phyloP scores from a whole-genome alignment of 805 yeast genomes.

The Candida yuanshanica region DNA sequence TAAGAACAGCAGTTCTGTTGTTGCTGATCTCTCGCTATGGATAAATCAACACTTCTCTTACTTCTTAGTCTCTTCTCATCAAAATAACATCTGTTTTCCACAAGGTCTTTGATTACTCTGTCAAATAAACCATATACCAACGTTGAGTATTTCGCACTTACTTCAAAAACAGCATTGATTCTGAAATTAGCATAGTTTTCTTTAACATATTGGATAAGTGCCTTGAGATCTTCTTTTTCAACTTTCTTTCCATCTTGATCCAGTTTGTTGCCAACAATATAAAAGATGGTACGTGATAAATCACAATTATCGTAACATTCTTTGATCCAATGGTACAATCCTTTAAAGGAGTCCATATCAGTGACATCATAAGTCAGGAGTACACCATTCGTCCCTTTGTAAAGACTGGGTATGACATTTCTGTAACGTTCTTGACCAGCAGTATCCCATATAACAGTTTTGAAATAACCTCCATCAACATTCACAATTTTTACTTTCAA shows the following conservation, averaged over 20 bases:
- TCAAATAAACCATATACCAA: constrained; percentile 34
- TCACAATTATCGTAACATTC: constrained; percentile 35
- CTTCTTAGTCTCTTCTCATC: constrained; percentile 22
- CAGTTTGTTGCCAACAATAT: constrained; percentile 41
- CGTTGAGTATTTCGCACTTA: constrained; percentile 38
- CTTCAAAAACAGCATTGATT: constrained; percentile 40
- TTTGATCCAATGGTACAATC: constrained; percentile 35
- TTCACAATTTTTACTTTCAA: constrained; percentile 38
- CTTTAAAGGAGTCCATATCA: constrained; percentile 31
- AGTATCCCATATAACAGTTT: constrained; percentile 44
- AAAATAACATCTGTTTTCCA: constrained; percentile 34
- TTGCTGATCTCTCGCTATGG: constrained; percentile 21
- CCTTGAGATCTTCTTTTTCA: constrained; percentile 32
- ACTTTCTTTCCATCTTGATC: constrained; percentile 34
- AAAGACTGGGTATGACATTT: constrained; percentile 39
- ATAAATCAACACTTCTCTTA: constrained; percentile 24
- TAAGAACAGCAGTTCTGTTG: constrained; percentile 21
- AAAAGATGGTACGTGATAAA: constrained; percentile 29
- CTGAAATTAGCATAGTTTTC: constrained; percentile 24
- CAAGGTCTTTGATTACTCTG: constrained; percentile 33
- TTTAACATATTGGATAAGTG: constrained; percentile 27
- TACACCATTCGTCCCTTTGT: constrained; percentile 42
- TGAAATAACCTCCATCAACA: constrained; percentile 38
- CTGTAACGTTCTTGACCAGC: constrained; percentile 47
- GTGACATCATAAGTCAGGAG: constrained; percentile 40